Evolutionary conservation across 805 yeast species (phyloP), one percentile per base, ranked within the genome.

Genomic region (Zygosaccharomyces gambellarensis): DNA sequence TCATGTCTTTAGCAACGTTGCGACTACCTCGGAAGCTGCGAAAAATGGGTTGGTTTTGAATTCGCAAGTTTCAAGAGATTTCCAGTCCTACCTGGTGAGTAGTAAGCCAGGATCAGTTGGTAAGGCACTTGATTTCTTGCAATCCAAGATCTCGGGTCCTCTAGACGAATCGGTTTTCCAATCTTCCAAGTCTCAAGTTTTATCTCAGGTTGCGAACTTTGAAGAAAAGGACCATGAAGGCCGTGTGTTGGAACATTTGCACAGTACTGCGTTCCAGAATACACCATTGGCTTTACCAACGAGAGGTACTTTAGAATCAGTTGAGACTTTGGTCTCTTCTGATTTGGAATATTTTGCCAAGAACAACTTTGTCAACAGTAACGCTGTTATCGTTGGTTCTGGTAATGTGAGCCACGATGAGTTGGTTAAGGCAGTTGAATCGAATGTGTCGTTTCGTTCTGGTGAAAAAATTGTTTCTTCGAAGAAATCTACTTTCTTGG

Each of bases 181-280:
- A 50, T 71, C 72, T 42, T 73, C 77, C 58, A 77, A 82, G 62
- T 67, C 66, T 8, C 61, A 72, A 34, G 76, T 80, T 54, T 65
- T 75, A 48, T 68, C 71, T 19, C 67, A 73, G 54, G 77, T 83
- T 49, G 78, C 73, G 39, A 68, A 69, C 31, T 74, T 83, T 53
- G 95, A 87, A 73, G 65, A 71, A 46, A 68, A 60, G 51, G 79
- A 84, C 59, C 75, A 78, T 53, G 67, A 75, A 48, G 77, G 75
- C 71, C 69, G 71, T 54, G 85, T 83, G 45, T 62, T 82, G 59
- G 87, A 84, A 72, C 95, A 87, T 71, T 77, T 87, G 74, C 80
- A 82, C 64, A 80, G 90, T 52, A 79, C 90, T 54, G 95, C 95
- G 48, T 87, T 82, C 85, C 95, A 87, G 74, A 88, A 89, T 64